Percentiles rank a stretch among this genome's conserved stretches.
phyloP scores from a whole-genome alignment of 106 monocot genomes.

The Dioscorea zingiberensis region DNA sequence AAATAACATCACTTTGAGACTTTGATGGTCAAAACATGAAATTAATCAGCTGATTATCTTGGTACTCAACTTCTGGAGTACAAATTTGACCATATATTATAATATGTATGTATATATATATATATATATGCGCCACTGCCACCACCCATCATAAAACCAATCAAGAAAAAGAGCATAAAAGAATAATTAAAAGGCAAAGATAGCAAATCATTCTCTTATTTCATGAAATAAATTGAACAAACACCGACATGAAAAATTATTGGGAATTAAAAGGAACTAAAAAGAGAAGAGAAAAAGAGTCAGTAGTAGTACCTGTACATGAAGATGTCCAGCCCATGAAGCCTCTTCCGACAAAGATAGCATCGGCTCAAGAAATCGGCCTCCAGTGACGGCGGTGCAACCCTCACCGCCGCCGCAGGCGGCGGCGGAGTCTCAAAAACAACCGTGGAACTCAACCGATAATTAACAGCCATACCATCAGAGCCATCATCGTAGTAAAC shows the following conservation, averaged over 20 bases:
- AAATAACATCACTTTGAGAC: too few relatives aligned
- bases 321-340: constrained; percentile 61
- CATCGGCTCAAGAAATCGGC: constrained; percentile 40
- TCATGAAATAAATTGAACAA: too few relatives aligned
- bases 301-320: constrained; percentile 72
- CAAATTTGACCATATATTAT: too few relatives aligned
- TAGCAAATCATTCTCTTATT: too few relatives aligned
- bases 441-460: neutral
- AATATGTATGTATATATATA: too few relatives aligned
- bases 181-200: too few relatives aligned
- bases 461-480: constrained; percentile 7
- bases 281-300: neutral
- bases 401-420: neutral
- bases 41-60: too few relatives aligned
- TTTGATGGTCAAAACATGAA: too few relatives aligned
- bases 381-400: neutral
- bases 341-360: constrained; percentile 45
- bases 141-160: too few relatives aligned
- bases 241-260: neutral
- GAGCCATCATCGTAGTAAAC: constrained; percentile 25
- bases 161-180: too few relatives aligned
- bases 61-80: too few relatives aligned
- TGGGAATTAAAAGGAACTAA: neutral
- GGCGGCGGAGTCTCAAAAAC: constrained; percentile 8
- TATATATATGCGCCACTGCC: too few relatives aligned